Conservation (phyloP, 345 rosid species). For the Fremontodendron californicum region DNA sequence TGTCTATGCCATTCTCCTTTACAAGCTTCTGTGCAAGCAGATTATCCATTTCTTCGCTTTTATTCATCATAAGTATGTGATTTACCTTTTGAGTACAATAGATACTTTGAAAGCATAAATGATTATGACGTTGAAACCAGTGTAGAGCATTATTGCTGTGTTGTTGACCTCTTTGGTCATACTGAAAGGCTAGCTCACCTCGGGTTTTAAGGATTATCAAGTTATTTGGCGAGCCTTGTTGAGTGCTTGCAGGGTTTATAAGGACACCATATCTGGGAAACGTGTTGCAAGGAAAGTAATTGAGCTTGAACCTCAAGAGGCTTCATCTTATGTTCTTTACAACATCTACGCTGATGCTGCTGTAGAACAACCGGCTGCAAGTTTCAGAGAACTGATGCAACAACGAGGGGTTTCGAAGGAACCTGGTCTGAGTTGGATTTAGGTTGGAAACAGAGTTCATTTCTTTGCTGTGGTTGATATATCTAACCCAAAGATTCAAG, state of each 20-base stretch:
- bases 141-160: conserved; percentile 42
- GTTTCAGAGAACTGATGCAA: conserved; percentile 38
- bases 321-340: conserved; percentile 42
- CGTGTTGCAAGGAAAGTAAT: conserved; percentile 40
- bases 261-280: conserved; percentile 25
- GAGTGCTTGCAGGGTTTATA: conserved; percentile 44
- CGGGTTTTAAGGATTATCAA: conserved; percentile 35
- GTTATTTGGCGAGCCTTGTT: conserved; percentile 47
- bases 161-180: conserved; percentile 43
- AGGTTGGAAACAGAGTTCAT: conserved; percentile 31
- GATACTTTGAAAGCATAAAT: conserved; percentile 37
- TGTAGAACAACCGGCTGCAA: conserved; percentile 22
- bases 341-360: conserved; percentile 42
- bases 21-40: neutral
- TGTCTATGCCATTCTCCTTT: neutral
- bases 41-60: neutral
- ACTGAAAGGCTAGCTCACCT: conserved; percentile 35
- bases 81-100: neutral
- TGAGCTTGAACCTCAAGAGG: conserved; percentile 39
- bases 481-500: conserved; percentile 27
- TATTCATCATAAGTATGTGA: neutral
- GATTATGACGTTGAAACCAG: conserved; percentile 22
- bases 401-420: conserved; percentile 40
- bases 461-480: conserved; percentile 28
- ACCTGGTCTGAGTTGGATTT: conserved; percentile 47